Evolutionary conservation across 805 yeast genomes (phyloP).

Genomic region (Pichia manshurica): DNA sequence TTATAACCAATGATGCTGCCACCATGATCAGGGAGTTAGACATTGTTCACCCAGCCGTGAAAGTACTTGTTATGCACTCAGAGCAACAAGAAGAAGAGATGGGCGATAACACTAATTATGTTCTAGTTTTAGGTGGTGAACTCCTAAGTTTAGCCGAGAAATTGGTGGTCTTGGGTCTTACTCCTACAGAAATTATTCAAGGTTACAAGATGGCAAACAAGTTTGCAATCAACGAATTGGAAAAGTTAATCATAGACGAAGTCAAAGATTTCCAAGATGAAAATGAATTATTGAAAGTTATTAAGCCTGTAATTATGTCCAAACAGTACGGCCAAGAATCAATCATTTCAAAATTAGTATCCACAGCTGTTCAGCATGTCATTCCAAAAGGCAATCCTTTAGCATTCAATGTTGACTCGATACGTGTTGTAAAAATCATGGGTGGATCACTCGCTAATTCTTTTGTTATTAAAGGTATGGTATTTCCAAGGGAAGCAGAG

Average conservation of each 20-base stretch:
- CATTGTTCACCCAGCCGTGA: slow-evolving; percentile 95
- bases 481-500: slow-evolving; percentile 96
- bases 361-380: slow-evolving; percentile 77
- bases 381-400: slow-evolving; percentile 62
- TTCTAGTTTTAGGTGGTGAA: slow-evolving; percentile 89
- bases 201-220: slow-evolving; percentile 88
- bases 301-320: slow-evolving; percentile 84
- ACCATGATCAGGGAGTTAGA: slow-evolving; percentile 92
- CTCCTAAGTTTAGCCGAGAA: slow-evolving; percentile 81
- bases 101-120: slow-evolving; percentile 95
- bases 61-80: slow-evolving; percentile 90
- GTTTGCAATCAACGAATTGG: slow-evolving; percentile 64
- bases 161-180: slow-evolving; percentile 75
- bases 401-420: slow-evolving; percentile 82
- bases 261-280: slow-evolving; percentile 52
- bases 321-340: slow-evolving; percentile 91
- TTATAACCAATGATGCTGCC: slow-evolving; percentile 96
- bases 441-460: slow-evolving; percentile 75
- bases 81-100: slow-evolving; percentile 95
- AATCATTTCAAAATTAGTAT: slow-evolving; percentile 65
- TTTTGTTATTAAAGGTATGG: slow-evolving; percentile 92
- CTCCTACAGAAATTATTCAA: slow-evolving; percentile 87
- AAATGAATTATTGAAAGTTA: slow-evolving; percentile 59
- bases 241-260: slow-evolving; percentile 54
- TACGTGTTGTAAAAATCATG: slow-evolving; percentile 95